Percentiles rank a stretch among this genome's conserved stretches.
These are phyloP conservation scores for Lunularia cruciata DNA, from an alignment of 225 moss, liverwort and hornwort genomes.

Conservation along the genomic window DNA sequence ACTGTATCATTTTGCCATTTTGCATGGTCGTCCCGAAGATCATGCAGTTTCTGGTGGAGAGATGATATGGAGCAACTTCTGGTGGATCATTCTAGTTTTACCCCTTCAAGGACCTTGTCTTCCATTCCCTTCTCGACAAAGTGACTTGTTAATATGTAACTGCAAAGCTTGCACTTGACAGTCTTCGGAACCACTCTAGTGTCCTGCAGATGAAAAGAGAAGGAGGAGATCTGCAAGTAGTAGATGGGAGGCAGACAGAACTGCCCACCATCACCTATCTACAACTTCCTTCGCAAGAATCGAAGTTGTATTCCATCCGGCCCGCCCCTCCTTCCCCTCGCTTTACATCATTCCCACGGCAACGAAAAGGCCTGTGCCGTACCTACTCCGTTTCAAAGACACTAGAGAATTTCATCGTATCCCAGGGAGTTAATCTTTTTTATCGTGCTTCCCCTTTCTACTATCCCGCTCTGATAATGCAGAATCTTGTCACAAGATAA, in stretches of 20 bases:
- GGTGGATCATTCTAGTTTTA: no score
- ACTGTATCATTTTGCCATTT: not conserved
- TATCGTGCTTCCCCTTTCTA: not conserved
- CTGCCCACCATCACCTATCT: not conserved
- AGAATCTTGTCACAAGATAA: not conserved
- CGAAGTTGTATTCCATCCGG: not conserved
- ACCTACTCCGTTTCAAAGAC: not conserved
- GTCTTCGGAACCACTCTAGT: not conserved
- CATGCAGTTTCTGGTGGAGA: not conserved
- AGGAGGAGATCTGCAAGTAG: not conserved
- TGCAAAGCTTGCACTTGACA: not conserved
- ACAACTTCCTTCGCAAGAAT: not conserved
- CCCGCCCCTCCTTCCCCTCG: not conserved
- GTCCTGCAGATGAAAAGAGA: not conserved
- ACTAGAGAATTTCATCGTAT: not conserved
- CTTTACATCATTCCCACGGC: no score
- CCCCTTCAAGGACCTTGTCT: not conserved
- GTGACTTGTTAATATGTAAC: not conserved
- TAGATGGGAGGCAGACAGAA: not conserved
- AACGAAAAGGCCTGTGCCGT: no score
- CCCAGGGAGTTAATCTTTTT: not conserved
- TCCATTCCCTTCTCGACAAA: no score
- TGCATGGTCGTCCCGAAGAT: not conserved
- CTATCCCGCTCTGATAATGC: not conserved
- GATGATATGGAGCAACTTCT: no score